Evolutionary conservation across 2,329 filamentous ascomycete genomes (phyloP).

Genomic region (Fusarium chaquense): DNA sequence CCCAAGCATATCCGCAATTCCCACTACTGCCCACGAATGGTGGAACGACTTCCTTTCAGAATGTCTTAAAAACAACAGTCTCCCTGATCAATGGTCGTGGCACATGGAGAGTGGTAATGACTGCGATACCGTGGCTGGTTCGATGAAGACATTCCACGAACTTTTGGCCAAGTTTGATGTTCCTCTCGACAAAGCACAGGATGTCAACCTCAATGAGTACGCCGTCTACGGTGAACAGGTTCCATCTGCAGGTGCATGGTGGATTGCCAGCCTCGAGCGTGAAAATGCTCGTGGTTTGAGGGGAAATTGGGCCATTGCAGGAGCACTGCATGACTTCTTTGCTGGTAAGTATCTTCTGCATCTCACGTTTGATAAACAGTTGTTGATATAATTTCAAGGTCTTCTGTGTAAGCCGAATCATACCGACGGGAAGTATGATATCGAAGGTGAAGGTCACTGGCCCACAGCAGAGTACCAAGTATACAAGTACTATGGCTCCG

Average conservation of each 20-base stretch:
- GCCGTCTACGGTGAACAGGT: slow-evolving; percentile 56
- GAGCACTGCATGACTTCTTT: slow-evolving; percentile 58
- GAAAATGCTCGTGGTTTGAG: slow-evolving; percentile 57
- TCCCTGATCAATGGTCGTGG: slow-evolving; percentile 31
- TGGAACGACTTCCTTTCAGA: slow-evolving; percentile 14
- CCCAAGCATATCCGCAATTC: slow-evolving; percentile 15
- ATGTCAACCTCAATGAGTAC: slow-evolving; percentile 64
- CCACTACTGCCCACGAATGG: slow-evolving; percentile 11
- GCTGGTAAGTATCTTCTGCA: slow-evolving; percentile 39
- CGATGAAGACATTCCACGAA: not conserved
- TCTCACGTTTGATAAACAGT: fast-evolving
- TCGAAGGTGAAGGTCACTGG: slow-evolving; percentile 24
- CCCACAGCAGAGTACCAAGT: slow-evolving; percentile 30
- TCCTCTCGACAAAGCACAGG: slow-evolving; percentile 34
- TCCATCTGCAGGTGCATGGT: slow-evolving; percentile 57
- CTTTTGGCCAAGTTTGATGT: not conserved
- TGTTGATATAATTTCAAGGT: not conserved
- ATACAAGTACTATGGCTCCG: slow-evolving; percentile 28
- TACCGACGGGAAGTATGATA: not conserved
- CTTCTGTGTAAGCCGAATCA: slow-evolving; percentile 17
- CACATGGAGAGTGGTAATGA: slow-evolving; percentile 22
- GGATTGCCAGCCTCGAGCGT: slow-evolving; percentile 61
- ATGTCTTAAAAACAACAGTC: not conserved
- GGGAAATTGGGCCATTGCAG: slow-evolving; percentile 59
- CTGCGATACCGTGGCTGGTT: not conserved